These are phyloP conservation scores for Amanita pallidorosea DNA, from an alignment of 768 basidiomycete genomes.

Conservation along the genomic window DNA sequence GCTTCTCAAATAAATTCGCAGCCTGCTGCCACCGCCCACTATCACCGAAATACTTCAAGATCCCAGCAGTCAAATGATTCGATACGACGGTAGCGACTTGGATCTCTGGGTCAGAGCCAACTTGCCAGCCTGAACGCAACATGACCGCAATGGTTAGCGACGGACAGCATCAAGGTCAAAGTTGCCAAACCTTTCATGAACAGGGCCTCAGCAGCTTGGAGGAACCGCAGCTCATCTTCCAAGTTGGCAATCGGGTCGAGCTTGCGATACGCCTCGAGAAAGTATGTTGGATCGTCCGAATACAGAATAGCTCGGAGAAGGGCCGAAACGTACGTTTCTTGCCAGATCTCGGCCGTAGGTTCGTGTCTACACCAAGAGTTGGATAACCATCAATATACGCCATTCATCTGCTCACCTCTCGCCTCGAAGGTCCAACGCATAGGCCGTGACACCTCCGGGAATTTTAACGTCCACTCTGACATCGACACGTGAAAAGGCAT, in stretches of 20 bases:
- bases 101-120: constrained; percentile 97
- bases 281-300: constrained; percentile 89
- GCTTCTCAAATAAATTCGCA: constrained; percentile 90
- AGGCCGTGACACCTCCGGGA: constrained; percentile 92
- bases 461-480: constrained; percentile 97
- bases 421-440: constrained; percentile 87
- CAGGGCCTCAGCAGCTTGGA: constrained; percentile 81
- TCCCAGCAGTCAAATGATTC: constrained; percentile 89
- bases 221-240: constrained; percentile 83
- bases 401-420: constrained; percentile 55
- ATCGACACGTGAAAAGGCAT: constrained; percentile 95
- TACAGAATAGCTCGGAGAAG: constrained; percentile 86
- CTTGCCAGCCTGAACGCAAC: constrained; percentile 74
- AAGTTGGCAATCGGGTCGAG: constrained; percentile 86
- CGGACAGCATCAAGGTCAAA: background rate
- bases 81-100: constrained; percentile 96
- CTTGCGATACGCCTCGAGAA: constrained; percentile 88
- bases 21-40: constrained; percentile 79
- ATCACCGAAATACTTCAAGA: constrained; percentile 96
- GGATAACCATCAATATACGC: background rate
- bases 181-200: constrained; percentile 63
- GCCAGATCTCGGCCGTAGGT: constrained; percentile 89
- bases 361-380: constrained; percentile 49
- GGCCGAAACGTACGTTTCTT: constrained; percentile 94
- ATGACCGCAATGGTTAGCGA: background rate